Percentiles rank a stretch among this genome's conserved stretches.
These are phyloP conservation scores for Cyberlindnera galapagoensis DNA, from an alignment of 805 yeast species.

Conservation along the genomic window DNA sequence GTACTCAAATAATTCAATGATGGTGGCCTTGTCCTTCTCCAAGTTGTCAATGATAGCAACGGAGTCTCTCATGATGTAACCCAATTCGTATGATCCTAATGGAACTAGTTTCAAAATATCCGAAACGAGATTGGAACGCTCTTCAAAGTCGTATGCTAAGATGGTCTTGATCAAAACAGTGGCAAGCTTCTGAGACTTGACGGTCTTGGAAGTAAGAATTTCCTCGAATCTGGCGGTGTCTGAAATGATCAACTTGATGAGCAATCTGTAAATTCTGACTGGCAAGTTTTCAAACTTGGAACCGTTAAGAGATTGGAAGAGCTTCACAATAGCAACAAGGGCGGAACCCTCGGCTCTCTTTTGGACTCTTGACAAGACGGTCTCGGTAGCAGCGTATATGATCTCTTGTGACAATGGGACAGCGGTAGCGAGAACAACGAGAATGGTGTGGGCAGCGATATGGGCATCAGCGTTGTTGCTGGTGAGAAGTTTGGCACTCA, in stretches of 20 bases:
- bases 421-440: constrained; percentile 73
- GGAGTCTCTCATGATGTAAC: constrained; percentile 32
- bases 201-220: constrained; percentile 23
- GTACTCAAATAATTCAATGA: constrained; percentile 34
- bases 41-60: constrained; percentile 29
- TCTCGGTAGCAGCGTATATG: constrained; percentile 53
- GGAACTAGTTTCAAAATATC: constrained; percentile 28
- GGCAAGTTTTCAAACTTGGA: constrained; percentile 36
- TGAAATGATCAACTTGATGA: constrained; percentile 23
- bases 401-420: constrained; percentile 55
- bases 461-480: constrained; percentile 54
- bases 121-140: constrained; percentile 29
- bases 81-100: constrained; percentile 31
- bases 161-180: constrained; percentile 39
- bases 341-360: constrained; percentile 37
- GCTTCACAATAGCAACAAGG: constrained; percentile 38
- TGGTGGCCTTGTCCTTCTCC: constrained; percentile 31
- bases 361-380: constrained; percentile 44
- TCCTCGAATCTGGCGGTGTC: constrained; percentile 21
- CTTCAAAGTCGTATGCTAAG: constrained; percentile 35
- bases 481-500: constrained; percentile 47
- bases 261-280: constrained; percentile 29
- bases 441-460: constrained; percentile 74
- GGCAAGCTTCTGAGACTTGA: constrained; percentile 34
- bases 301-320: constrained; percentile 41